Percentiles rank a stretch among this genome's conserved stretches.
Conservation (phyloP, 169 alveolate species). For the Cystoisospora suis region DNA sequence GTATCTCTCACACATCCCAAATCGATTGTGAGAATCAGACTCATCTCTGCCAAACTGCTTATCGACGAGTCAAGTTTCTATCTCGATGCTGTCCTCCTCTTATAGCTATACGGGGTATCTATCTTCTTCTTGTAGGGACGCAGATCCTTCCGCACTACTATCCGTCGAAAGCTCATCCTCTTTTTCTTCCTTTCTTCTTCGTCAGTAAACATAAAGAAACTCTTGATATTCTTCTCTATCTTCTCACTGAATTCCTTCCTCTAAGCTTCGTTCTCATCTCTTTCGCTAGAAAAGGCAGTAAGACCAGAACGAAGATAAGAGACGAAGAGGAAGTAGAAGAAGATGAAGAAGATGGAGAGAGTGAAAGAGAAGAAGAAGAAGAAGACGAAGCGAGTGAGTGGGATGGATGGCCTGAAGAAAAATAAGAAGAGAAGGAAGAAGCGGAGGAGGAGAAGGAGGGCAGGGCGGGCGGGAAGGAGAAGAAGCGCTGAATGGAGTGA, state of each 20-base stretch:
- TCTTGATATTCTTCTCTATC: not conserved
- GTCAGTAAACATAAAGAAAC: not conserved
- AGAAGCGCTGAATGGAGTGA: too few species aligned
- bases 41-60: not conserved
- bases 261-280: not conserved
- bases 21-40: too few species aligned
- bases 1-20: too few species aligned
- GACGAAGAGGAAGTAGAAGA: not conserved
- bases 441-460: too few species aligned
- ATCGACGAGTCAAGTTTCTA: not conserved
- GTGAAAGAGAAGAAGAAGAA: not conserved
- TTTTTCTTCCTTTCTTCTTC: not conserved
- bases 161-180: not conserved
- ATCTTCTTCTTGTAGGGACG: slow-evolving; percentile 11
- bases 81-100: slow-evolving; percentile 27
- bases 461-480: too few species aligned
- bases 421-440: too few species aligned
- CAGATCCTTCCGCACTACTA: slow-evolving; percentile 27
- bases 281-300: not conserved
- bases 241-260: slow-evolving; percentile 14
- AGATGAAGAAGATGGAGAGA: not conserved
- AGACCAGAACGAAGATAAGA: not conserved
- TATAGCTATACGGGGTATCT: not conserved
- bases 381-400: not conserved
- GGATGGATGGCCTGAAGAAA: too few species aligned